These are phyloP conservation scores for Teratosphaeria zuluensis DNA, from an alignment of 2,329 filamentous ascomycete genomes.

Conservation along the genomic window DNA sequence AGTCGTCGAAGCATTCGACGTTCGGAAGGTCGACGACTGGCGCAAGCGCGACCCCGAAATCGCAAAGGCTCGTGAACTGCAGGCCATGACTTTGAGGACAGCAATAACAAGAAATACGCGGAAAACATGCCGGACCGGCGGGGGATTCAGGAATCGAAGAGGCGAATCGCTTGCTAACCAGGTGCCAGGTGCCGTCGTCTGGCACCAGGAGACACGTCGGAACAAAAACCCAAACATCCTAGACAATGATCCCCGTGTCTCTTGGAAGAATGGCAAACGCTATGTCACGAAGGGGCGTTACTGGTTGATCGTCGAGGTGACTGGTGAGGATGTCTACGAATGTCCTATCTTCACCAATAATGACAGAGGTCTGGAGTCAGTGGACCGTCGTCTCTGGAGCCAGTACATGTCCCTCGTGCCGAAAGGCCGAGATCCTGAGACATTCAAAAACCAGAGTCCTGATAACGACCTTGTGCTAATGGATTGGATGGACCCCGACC, in stretches of 20 bases:
- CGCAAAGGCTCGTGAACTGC: neutral
- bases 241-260: neutral
- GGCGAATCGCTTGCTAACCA: neutral
- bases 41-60: neutral
- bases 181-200: neutral
- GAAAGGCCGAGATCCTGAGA: neutral
- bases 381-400: neutral
- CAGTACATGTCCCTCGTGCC: neutral
- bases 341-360: constrained; percentile 1
- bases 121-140: neutral
- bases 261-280: neutral
- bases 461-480: neutral
- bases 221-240: neutral
- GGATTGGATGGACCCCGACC: neutral
- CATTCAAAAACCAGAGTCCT: neutral
- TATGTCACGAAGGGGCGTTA: neutral
- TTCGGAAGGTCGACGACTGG: neutral
- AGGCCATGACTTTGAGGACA: neutral
- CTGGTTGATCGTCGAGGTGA: neutral
- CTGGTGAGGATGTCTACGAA: neutral
- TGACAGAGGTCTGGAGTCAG: constrained; percentile 1
- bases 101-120: neutral
- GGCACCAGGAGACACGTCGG: no score
- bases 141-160: neutral
- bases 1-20: neutral